phyloP scores from a whole-genome alignment of 2,329 filamentous ascomycete species.

The Botrytis medusae region DNA sequence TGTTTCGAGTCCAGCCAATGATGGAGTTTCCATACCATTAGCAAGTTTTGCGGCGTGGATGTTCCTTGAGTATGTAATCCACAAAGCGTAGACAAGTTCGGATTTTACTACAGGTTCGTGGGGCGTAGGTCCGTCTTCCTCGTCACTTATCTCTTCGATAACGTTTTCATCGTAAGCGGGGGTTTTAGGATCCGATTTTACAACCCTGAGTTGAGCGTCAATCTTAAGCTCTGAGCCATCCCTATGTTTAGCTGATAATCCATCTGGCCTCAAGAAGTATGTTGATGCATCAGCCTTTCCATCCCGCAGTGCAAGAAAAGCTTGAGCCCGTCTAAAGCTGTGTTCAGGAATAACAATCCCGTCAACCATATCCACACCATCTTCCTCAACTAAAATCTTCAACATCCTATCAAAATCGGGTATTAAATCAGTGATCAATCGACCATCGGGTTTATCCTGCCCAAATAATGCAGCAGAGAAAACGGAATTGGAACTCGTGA shows the following conservation, averaged over 20 bases:
- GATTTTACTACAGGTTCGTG: conserved; percentile 54
- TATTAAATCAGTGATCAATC: conserved; percentile 76
- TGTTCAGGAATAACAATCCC: conserved; percentile 98
- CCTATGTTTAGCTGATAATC: conserved; percentile 80
- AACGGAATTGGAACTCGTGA: conserved; percentile 91
- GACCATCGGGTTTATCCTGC: conserved; percentile 77
- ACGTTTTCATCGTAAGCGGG: conserved; percentile 60
- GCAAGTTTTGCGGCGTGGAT: conserved; percentile 71
- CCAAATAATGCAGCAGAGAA: conserved; percentile 93
- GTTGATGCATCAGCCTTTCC: conserved; percentile 75
- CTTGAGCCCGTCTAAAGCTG: conserved; percentile 86
- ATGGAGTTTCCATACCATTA: conserved; percentile 61
- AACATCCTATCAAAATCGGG: conserved; percentile 86
- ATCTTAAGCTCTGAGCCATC: conserved; percentile 92
- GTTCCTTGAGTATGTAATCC: conserved; percentile 95
- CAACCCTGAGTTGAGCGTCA: conserved; percentile 94
- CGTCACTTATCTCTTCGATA: conserved; percentile 61
- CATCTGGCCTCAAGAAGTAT: conserved; percentile 80
- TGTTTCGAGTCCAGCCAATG: conserved; percentile 64
- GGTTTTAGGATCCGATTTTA: conserved; percentile 78
- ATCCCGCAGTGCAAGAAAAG: conserved; percentile 79
- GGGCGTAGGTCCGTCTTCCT: conserved; percentile 43
- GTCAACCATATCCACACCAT: conserved; percentile 78
- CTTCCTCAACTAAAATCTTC: conserved; percentile 78
- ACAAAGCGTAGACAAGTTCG: conserved; percentile 90